Evolutionary conservation across 768 basidiomycete species (phyloP).

Genomic region (Mycena epipterygia): DNA sequence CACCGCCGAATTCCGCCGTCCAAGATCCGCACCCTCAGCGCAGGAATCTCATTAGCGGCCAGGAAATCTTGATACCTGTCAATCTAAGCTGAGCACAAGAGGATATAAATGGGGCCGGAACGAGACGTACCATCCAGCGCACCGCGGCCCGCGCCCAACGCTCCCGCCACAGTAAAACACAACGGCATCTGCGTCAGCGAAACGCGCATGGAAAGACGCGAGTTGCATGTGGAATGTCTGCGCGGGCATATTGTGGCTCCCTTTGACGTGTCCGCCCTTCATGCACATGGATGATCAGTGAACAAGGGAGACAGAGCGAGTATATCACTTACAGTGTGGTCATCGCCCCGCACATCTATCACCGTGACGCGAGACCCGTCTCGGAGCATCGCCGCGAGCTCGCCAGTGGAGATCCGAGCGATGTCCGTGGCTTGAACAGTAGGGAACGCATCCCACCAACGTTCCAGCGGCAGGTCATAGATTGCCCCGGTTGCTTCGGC

Average conservation of each 20-base stretch:
- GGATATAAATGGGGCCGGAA: background rate
- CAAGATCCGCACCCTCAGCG: background rate
- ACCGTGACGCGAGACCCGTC: conserved; percentile 51
- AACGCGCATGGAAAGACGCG: conserved; percentile 55
- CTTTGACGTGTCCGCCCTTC: conserved; percentile 68
- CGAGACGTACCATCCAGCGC: conserved; percentile 64
- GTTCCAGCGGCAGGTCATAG: conserved; percentile 45
- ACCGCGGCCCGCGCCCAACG: conserved; percentile 64
- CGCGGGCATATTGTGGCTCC: conserved; percentile 63
- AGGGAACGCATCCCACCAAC: conserved; percentile 72
- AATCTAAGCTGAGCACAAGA: background rate
- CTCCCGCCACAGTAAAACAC: conserved; percentile 71
- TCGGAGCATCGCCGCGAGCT: conserved; percentile 42
- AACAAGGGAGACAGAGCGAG: background rate
- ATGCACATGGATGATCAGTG: background rate
- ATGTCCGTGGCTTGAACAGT: conserved; percentile 52
- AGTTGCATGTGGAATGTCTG: conserved; percentile 65
- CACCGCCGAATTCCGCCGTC: background rate
- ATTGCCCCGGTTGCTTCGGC: conserved; percentile 3
- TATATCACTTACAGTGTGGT: conserved; percentile 60
- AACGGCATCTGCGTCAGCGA: conserved; percentile 55
- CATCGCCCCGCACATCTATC: conserved; percentile 64
- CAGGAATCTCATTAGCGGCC: background rate
- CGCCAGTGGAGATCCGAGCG: conserved; percentile 32
- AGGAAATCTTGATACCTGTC: conserved; percentile 23